Base-by-base conservation (phyloP, 305 asterid genomes). In the Lippia alba region DNA sequence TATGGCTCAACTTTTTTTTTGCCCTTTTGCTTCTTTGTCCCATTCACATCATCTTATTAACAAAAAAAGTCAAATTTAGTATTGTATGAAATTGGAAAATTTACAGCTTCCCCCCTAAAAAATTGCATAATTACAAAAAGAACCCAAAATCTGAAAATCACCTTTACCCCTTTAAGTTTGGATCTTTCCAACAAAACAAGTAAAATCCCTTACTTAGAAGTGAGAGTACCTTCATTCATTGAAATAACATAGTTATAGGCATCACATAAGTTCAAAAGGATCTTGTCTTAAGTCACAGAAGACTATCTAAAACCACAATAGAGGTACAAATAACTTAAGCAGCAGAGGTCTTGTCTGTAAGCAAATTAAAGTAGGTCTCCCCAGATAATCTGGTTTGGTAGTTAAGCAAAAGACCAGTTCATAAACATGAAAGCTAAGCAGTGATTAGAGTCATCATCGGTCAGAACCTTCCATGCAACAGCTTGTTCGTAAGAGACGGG, bases 351-450 rank as follows among this genome's bases (percentile, higher is more conserved):
- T 36, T 68, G 16, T 34, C 70, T 62, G 65, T 16, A 24, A 36
- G 41, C 41, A 36, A 36, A 8, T 4, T 36, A 36, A 36, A 36
- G 49, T 4, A 15, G 0, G 4, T 44, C 49, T 44, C 49, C 14
- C 6, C 34, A 55, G 19, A 33, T 8, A 18, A 33, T 56, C 45
- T 51, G 39, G 54, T 16, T 64, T 16, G 44, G 46, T 81, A 24
- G 30, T 44, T 71, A 88, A 61, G 81, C 85, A 75, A 90, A 90
- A 57, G 89, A 88, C 97, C 96, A 90, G 82, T 88, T 90, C 67
- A 86, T 77, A 64, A 90, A 90, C 93, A 88, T 83, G 75, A 90
- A 86, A 60, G 93, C 90, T 66, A 90, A 65, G 78, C 97, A 90
- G 76, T 90, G 97, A 71, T 80, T 82, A 67, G 84, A 66, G 60